phyloP scores from a whole-genome alignment of 1,284 basidiomycete genomes.

The Boletus calvinii region DNA sequence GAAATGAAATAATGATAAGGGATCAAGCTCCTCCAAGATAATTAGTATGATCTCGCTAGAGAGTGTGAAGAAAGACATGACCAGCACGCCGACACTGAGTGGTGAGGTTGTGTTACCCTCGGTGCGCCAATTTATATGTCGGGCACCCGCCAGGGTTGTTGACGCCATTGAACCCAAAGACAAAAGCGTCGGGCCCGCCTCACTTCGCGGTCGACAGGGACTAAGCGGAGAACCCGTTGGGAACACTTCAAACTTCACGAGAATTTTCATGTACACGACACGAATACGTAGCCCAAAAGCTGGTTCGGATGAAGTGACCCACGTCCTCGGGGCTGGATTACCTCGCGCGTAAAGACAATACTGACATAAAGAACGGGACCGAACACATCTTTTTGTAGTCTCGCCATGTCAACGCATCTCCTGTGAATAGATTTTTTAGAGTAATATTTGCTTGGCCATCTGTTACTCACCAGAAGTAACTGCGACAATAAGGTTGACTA shows the following conservation, averaged over 20 bases:
- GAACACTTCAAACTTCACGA: constrained; percentile 30
- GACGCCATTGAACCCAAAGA: constrained; percentile 29
- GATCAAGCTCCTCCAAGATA: constrained; percentile 54
- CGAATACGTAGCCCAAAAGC: constrained; percentile 28
- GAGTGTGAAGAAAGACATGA: constrained; percentile 45
- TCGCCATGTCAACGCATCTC: constrained; percentile 60
- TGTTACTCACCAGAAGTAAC: constrained; percentile 27
- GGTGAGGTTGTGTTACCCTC: constrained; percentile 13
- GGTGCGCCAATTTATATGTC: constrained; percentile 33
- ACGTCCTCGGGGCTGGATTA: constrained; percentile 20
- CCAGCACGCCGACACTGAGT: constrained; percentile 33
- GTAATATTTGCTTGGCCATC: constrained; percentile 25
- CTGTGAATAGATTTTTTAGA: constrained; percentile 28
- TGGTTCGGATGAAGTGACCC: constrained; percentile 21
- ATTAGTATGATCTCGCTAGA: constrained; percentile 53
- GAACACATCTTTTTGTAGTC: constrained; percentile 42
- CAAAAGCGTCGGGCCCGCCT: constrained; percentile 37
- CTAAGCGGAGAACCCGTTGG: constrained; percentile 33
- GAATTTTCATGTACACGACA: constrained; percentile 29
- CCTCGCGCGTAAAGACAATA: constrained; percentile 43
- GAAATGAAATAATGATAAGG: constrained; percentile 49
- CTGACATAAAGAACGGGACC: constrained; percentile 42
- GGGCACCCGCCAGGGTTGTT: constrained; percentile 23
- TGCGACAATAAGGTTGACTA: constrained; percentile 30
- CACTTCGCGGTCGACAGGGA: constrained; percentile 31